A percentile compares a stretch with the other conserved stretches of the same genome.
phyloP scores from a whole-genome alignment of 2,329 filamentous ascomycete genomes.

The Paramyrothecium sp. region DNA sequence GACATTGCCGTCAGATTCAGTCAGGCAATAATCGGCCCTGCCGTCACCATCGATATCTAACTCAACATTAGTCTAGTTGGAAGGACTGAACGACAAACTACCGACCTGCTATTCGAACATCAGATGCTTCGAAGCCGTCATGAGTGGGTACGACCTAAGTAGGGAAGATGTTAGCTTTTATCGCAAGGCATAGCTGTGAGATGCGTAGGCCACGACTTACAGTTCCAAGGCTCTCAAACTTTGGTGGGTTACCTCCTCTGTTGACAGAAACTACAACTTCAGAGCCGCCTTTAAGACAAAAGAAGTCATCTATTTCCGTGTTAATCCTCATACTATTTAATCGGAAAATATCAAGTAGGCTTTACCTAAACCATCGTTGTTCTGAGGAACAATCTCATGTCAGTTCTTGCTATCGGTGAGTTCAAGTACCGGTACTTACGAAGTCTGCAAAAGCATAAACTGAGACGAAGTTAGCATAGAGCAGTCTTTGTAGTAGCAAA shows the following conservation, averaged over 20 bases:
- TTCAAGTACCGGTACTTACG: neutral
- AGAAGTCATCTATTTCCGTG: neutral
- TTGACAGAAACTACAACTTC: neutral
- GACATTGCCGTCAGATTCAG: slow-evolving; percentile 1
- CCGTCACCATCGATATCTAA: slow-evolving; percentile 16
- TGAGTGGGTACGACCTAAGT: neutral
- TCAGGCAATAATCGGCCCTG: slow-evolving; percentile 7
- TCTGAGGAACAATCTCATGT: neutral
- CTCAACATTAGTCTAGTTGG: neutral
- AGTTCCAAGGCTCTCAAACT: neutral
- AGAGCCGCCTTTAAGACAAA: neutral
- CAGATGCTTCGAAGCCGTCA: neutral
- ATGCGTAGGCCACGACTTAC: neutral
- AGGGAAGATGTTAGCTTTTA: neutral
- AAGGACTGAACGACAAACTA: neutral
- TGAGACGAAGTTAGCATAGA: neutral
- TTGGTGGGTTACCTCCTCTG: neutral
- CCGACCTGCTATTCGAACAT: neutral
- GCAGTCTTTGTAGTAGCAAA: neutral
- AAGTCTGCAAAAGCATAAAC: neutral
- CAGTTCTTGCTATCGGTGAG: neutral
- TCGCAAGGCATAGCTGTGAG: neutral
- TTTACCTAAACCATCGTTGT: neutral
- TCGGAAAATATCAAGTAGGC: neutral
- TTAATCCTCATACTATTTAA: neutral